These are phyloP conservation scores for Anacardium occidentale DNA, from an alignment of 345 rosid species.

Conservation along the genomic window DNA sequence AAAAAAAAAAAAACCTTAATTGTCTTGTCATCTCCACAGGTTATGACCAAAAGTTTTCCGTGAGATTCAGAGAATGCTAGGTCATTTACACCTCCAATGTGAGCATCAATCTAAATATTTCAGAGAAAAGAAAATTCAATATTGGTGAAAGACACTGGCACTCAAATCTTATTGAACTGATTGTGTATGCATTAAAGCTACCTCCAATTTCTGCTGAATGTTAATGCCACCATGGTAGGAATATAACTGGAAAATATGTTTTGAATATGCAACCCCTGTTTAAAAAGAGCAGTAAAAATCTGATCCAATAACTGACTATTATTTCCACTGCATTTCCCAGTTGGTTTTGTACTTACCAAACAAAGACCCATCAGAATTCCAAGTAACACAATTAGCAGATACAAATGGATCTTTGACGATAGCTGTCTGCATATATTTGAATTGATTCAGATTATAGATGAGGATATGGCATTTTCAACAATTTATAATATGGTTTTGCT, in stretches of 20 bases:
- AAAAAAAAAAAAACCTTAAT: slow-evolving; percentile 55
- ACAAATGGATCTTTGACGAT: slow-evolving; percentile 39
- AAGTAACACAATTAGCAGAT: slow-evolving; percentile 40
- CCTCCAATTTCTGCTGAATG: slow-evolving; percentile 79
- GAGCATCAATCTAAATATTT: slow-evolving; percentile 61
- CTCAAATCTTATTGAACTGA: background rate
- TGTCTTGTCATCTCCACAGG: slow-evolving; percentile 84
- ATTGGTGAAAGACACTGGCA: background rate
- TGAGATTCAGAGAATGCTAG: slow-evolving; percentile 67
- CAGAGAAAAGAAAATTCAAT: slow-evolving; percentile 1
- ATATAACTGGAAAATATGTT: slow-evolving; percentile 83
- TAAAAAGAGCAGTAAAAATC: background rate
- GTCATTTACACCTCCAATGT: slow-evolving; percentile 72
- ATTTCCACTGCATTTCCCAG: background rate
- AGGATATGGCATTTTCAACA: slow-evolving; percentile 3
- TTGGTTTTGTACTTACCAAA: slow-evolving; percentile 41
- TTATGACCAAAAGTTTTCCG: slow-evolving; percentile 69
- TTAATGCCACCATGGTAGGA: slow-evolving; percentile 77
- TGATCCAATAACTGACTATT: background rate
- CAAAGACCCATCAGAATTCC: slow-evolving; percentile 57
- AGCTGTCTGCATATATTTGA: slow-evolving; percentile 31
- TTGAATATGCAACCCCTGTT: slow-evolving; percentile 91
- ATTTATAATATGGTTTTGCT: slow-evolving; percentile 7
- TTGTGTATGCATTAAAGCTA: slow-evolving; percentile 21
- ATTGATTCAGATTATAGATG: slow-evolving; percentile 16